Base-by-base conservation (phyloP, 2,329 filamentous ascomycete species). In the Elsinoe necatrix region DNA sequence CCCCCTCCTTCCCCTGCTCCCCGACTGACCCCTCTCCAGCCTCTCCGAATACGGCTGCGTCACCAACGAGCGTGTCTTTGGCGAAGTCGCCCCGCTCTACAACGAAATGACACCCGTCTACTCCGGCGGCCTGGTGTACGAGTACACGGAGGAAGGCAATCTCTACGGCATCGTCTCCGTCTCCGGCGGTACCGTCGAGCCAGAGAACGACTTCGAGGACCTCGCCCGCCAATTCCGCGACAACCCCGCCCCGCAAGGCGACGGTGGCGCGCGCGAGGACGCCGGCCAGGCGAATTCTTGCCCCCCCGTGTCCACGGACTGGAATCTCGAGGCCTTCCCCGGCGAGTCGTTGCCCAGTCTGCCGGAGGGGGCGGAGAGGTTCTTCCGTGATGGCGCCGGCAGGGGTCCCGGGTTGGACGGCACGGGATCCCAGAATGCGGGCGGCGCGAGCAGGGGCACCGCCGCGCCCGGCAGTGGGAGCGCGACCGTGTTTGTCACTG, bases 41-140 rank as follows among this genome's bases (percentile, higher is more conserved):
- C 80, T 98, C 55, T 96, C 91, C 52, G 93, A 97, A 73, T 97
- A 87, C 69, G 93, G 93, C 61, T 98, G 93, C 79, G 85, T 82
- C 73, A 86, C 81, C 68, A 90, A 88, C 77, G 81, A 77, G 59
- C 91, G 92, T 65, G 77, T 85, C 67, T 98, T 95, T 67, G 77
- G 83, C 59, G 92, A 96, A 75, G 74, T 96, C 54, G 72, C 73
- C 48, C 79, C 91, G 45, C 78, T 98, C 58, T 97, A 96, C 85
- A 81, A 77, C 72, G 71, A 95, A 59, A 97, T 97, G 92, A 90
- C 86, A 6, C 64, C 72, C 16, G 90, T 96, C 66, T 97, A 95
- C 81, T 96, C 91, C 39, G 93, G 93, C 66, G 93, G 93, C 71
- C 81, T 98, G 37, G 87, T 96, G 71, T 98, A 96, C 75, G 91